A percentile compares a stretch with the other conserved stretches of the same genome.
Evolutionary conservation across 345 rosid genomes (phyloP).

Genomic region (Carallia pectinifolia): DNA sequence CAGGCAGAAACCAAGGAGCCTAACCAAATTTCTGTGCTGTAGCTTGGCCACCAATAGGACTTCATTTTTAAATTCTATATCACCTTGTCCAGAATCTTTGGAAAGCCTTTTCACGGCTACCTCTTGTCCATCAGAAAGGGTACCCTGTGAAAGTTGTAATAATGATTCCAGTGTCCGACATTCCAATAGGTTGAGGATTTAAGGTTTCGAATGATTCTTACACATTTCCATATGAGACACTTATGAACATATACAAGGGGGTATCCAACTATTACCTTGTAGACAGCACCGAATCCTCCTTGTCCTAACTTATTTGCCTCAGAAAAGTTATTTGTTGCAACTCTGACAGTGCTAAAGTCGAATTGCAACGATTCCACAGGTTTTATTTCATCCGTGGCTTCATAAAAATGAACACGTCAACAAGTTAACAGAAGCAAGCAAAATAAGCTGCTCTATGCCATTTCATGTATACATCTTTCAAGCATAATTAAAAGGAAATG

Average conservation of each 20-base stretch:
- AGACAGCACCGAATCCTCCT: too few species aligned
- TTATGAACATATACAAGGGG: too few species aligned
- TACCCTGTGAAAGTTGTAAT: too few species aligned
- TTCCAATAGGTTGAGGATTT: too few species aligned
- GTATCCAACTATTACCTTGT: too few species aligned
- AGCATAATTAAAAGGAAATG: too few species aligned
- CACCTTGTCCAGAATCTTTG: conserved; percentile 35
- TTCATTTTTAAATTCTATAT: conserved; percentile 39
- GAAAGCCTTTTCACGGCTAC: conserved; percentile 42
- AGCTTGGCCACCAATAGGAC: conserved; percentile 37
- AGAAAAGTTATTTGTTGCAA: neutral
- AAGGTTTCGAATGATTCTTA: too few species aligned
- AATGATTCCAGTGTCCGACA: too few species aligned
- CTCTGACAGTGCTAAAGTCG: conserved; percentile 12
- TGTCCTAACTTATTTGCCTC: neutral
- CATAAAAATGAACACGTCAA: neutral
- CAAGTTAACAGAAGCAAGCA: too few species aligned
- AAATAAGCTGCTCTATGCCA: too few species aligned
- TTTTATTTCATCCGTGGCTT: conserved; percentile 7
- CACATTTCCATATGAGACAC: too few species aligned
- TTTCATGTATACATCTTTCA: too few species aligned
- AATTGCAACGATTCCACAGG: conserved; percentile 22
- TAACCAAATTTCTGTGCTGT: conserved; percentile 43
- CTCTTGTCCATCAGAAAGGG: conserved; percentile 20
- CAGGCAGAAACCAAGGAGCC: conserved; percentile 40